Conservation (phyloP, 2,329 filamentous ascomycete species). For the Pseudopyricularia javanii region DNA sequence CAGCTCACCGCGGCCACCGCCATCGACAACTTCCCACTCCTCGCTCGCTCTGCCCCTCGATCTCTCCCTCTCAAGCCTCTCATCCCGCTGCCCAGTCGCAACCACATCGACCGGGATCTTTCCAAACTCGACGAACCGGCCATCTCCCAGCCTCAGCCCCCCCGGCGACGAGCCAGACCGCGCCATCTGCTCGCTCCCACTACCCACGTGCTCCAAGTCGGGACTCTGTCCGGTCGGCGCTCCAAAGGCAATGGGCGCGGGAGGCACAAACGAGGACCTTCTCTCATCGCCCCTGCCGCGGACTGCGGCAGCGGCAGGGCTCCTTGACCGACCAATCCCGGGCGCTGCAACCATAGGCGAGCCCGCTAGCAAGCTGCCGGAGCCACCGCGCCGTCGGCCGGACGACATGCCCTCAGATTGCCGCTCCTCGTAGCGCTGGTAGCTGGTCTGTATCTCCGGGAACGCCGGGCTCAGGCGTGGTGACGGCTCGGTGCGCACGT, state of each 20-base stretch:
- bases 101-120: not conserved
- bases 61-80: not conserved
- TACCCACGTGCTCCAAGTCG: not conserved
- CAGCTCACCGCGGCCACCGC: not conserved
- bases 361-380: constrained; percentile 2
- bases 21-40: not conserved
- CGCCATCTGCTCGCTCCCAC: constrained; percentile 10
- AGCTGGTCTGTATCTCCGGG: constrained; percentile 16
- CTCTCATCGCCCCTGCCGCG: not conserved
- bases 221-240: constrained; percentile 1
- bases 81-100: not conserved
- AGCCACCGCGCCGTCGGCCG: constrained; percentile 1
- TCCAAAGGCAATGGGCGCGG: not conserved
- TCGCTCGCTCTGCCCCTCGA: not conserved
- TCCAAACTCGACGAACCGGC: constrained; percentile 13
- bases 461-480: constrained; percentile 18
- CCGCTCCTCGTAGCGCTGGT: constrained; percentile 13
- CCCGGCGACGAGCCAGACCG: constrained; percentile 7
- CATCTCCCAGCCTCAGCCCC: constrained; percentile 11
- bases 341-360: not conserved
- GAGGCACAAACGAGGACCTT: not conserved
- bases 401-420: constrained; percentile 2
- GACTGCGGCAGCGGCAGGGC: constrained; percentile 3
- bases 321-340: constrained; percentile 1
- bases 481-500: constrained; percentile 29